These are phyloP conservation scores for Dactylellina cionopaga DNA, from an alignment of 2,329 filamentous ascomycete genomes.

Conservation along the genomic window DNA sequence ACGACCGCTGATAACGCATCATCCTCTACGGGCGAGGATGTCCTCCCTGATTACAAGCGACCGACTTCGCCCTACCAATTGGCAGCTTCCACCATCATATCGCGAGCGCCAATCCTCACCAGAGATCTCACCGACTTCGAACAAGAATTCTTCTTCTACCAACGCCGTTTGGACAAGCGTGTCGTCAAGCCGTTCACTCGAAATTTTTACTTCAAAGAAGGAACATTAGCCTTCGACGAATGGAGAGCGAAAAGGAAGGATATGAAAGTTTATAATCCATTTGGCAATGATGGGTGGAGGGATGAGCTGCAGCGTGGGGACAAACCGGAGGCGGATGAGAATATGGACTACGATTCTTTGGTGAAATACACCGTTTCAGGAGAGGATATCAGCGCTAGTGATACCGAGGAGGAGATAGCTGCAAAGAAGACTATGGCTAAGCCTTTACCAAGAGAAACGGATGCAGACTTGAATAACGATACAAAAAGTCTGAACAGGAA, in stretches of 20 bases:
- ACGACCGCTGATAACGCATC: not conserved
- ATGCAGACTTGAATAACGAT: conserved; percentile 81
- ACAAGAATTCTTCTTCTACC: conserved; percentile 93
- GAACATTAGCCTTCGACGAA: conserved; percentile 83
- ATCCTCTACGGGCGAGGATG: conserved; percentile 25
- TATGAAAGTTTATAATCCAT: conserved; percentile 54
- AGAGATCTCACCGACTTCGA: conserved; percentile 87
- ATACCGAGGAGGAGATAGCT: conserved; percentile 58
- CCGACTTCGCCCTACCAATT: conserved; percentile 62
- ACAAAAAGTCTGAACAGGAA: conserved; percentile 79
- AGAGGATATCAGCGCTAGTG: conserved; percentile 59
- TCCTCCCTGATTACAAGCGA: conserved; percentile 20
- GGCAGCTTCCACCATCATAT: conserved; percentile 80
- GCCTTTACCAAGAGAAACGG: conserved; percentile 75
- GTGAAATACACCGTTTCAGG: conserved; percentile 60
- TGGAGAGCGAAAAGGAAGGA: conserved; percentile 71
- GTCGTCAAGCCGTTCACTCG: conserved; percentile 85
- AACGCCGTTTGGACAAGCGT: conserved; percentile 94
- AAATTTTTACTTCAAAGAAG: conserved; percentile 93
- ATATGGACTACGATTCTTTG: conserved; percentile 70
- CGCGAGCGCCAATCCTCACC: conserved; percentile 86
- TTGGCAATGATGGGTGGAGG: conserved; percentile 76
- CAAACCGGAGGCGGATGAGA: conserved; percentile 71
- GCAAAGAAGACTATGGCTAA: conserved; percentile 74
- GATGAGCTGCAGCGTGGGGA: conserved; percentile 87